These are phyloP conservation scores for Cicer cuneatum DNA, from an alignment of 306 rosid species.

Conservation along the genomic window DNA sequence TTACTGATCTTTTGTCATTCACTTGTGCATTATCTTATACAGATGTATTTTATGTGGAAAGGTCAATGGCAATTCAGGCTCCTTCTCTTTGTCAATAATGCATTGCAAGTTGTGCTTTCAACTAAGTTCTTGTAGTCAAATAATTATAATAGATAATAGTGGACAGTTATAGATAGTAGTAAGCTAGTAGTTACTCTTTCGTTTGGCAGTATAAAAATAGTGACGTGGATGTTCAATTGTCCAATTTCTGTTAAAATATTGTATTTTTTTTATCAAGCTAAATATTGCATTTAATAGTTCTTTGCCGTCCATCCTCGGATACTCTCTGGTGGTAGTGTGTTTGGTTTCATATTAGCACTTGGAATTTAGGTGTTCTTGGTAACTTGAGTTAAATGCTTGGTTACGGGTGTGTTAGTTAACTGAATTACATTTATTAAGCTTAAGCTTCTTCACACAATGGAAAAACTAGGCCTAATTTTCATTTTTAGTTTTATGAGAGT, in stretches of 20 bases:
- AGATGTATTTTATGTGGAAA: constrained; percentile 30
- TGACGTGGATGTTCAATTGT: background rate
- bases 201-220: constrained; percentile 5
- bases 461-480: no score
- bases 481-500: no score
- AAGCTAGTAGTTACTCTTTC: background rate
- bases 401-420: background rate
- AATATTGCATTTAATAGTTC: constrained; percentile 2
- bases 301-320: background rate
- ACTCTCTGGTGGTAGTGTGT: background rate
- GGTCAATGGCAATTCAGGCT: constrained; percentile 26
- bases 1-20: background rate
- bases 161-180: background rate
- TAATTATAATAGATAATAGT: constrained; percentile 14
- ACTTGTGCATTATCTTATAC: constrained; percentile 22
- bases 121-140: constrained; percentile 27
- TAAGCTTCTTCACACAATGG: no score
- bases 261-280: no score
- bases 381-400: background rate
- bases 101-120: constrained; percentile 24
- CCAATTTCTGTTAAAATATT: background rate
- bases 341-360: background rate
- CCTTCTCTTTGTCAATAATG: constrained; percentile 30
- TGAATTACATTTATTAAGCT: no score
- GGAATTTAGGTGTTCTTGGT: background rate